These are phyloP conservation scores for Pulveroboletus frians DNA, from an alignment of 768 basidiomycete species.

Conservation along the genomic window DNA sequence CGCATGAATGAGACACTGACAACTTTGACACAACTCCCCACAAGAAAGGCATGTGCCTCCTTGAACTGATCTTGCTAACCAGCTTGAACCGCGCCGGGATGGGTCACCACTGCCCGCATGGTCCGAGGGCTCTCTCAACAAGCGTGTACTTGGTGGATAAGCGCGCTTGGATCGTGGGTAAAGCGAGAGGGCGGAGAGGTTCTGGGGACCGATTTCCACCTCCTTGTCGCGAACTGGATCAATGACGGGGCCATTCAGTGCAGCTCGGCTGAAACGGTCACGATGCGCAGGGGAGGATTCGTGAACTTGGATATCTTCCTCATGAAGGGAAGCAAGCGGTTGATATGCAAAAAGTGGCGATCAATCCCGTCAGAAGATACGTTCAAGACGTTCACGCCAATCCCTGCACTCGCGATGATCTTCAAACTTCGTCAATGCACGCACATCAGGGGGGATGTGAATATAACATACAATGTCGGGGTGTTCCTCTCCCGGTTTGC, in stretches of 20 bases:
- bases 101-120: not conserved
- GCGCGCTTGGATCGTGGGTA: constrained; percentile 3
- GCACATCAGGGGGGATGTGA: too few relatives aligned
- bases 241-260: constrained; percentile 1
- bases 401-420: too few relatives aligned
- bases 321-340: constrained; percentile 3
- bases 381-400: too few relatives aligned
- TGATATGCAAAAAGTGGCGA: not conserved
- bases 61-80: constrained; percentile 3
- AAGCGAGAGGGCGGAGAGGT: constrained; percentile 4
- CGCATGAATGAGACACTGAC: too few relatives aligned
- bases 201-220: not conserved
- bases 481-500: too few relatives aligned
- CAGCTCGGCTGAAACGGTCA: constrained; percentile 4
- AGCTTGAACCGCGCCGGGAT: constrained; percentile 2
- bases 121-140: not conserved
- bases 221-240: not conserved
- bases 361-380: too few relatives aligned
- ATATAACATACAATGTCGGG: too few relatives aligned
- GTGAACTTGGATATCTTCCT: not conserved
- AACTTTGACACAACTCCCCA: too few relatives aligned
- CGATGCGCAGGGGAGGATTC: not conserved
- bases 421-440: too few relatives aligned
- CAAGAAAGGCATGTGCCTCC: not conserved
- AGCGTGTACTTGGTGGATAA: constrained; percentile 1